These are phyloP conservation scores for Jamesozyma lodderae DNA, from an alignment of 805 yeast genomes.

Conservation along the genomic window DNA sequence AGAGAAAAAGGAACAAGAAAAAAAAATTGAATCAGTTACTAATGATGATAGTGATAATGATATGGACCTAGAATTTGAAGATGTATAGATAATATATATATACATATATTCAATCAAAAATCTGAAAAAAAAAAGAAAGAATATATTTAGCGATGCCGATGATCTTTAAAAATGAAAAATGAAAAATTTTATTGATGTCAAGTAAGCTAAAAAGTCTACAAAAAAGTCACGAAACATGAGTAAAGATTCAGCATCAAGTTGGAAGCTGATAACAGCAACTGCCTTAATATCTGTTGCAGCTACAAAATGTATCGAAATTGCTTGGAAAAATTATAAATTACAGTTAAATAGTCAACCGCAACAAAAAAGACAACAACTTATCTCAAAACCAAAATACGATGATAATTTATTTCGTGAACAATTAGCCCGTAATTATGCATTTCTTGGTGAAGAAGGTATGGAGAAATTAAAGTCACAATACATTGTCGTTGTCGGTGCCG, in stretches of 20 bases:
- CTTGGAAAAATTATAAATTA: slow-evolving; percentile 17
- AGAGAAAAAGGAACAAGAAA: background rate
- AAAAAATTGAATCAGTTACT: background rate
- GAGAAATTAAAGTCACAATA: slow-evolving; percentile 56
- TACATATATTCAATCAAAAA: too few species aligned
- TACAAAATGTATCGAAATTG: slow-evolving; percentile 24
- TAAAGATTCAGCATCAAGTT: slow-evolving; percentile 10
- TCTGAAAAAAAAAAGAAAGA: too few species aligned
- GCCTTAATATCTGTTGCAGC: slow-evolving; percentile 28
- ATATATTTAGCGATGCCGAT: background rate
- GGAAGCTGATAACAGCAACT: slow-evolving; percentile 27
- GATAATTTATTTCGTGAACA: slow-evolving; percentile 83
- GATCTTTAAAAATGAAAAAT: background rate
- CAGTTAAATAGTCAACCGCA: background rate
- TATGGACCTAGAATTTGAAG: slow-evolving; percentile 31
- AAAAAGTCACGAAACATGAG: too few species aligned
- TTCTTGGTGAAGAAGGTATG: slow-evolving; percentile 82
- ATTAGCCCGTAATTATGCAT: slow-evolving; percentile 87
- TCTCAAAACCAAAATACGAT: slow-evolving; percentile 29
- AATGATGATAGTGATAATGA: slow-evolving; percentile 10
- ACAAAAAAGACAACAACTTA: background rate
- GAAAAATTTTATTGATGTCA: too few species aligned
- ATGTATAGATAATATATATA: slow-evolving; percentile 22
- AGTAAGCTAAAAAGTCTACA: too few species aligned
- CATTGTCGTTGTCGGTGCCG: slow-evolving; percentile 83